Percentiles rank a stretch among this genome's conserved stretches.
These are phyloP conservation scores for Ampelocalamus luodianensis DNA, from an alignment of 176 grass and related monocot genomes.

Conservation along the genomic window DNA sequence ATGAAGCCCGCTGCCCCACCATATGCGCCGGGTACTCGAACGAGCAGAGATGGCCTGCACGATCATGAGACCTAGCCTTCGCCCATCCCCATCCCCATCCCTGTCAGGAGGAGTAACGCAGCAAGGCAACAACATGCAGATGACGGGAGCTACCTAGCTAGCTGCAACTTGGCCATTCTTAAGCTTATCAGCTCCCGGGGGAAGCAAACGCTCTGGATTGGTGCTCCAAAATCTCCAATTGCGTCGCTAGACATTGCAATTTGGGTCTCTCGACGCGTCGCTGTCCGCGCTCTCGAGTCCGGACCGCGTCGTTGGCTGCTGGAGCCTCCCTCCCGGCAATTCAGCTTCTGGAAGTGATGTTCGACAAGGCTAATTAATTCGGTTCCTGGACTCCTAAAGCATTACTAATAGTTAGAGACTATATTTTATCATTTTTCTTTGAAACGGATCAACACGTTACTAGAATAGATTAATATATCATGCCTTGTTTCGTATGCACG, in stretches of 20 bases:
- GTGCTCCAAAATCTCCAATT: neutral
- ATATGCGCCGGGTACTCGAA: neutral
- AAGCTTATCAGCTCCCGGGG: constrained; percentile 13
- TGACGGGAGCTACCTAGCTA: neutral
- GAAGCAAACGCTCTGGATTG: constrained; percentile 27
- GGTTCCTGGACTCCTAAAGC: too few species aligned
- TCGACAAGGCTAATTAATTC: too few species aligned
- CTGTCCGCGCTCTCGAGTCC: constrained; percentile 26
- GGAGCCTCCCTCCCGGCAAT: neutral
- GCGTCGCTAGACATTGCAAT: constrained; percentile 17
- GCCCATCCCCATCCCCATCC: constrained; percentile 1
- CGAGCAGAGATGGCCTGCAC: constrained; percentile 23
- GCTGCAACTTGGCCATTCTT: constrained; percentile 31
- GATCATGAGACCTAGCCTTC: neutral
- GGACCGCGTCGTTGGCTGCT: neutral
- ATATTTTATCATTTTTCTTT: too few species aligned
- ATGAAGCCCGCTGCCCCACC: neutral
- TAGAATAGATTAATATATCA: too few species aligned
- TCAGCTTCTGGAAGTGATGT: neutral
- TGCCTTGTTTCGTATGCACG: too few species aligned
- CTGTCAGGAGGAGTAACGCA: constrained; percentile 44
- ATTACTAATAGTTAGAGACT: too few species aligned
- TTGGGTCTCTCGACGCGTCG: constrained; percentile 30
- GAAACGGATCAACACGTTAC: too few species aligned
- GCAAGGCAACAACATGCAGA: constrained; percentile 38